Conservation (phyloP, 306 rosid species). For the Pueraria montana region DNA sequence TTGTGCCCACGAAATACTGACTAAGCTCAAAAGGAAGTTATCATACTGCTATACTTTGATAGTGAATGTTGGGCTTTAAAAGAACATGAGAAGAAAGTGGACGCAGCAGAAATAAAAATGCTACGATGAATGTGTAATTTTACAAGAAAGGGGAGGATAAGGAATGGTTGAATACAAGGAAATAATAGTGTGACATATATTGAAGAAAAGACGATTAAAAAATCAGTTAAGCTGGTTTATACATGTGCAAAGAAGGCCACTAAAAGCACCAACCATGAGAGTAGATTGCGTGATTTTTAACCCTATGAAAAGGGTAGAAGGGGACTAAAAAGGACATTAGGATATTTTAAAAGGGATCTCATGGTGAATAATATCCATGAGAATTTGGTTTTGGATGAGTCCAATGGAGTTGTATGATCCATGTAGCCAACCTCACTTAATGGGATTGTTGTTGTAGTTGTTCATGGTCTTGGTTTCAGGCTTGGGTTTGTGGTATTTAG, state of each 20-base stretch:
- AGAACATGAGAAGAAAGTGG: neutral
- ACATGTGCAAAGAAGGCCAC: neutral
- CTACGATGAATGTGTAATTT: neutral
- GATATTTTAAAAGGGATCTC: no score
- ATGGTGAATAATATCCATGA: no score
- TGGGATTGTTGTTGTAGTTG: neutral
- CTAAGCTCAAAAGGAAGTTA: neutral
- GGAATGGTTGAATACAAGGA: neutral
- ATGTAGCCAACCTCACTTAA: neutral
- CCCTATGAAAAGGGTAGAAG: neutral
- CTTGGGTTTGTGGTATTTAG: conserved; percentile 9
- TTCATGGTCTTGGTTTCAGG: neutral
- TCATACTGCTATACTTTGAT: neutral
- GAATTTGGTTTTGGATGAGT: neutral
- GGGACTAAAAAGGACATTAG: neutral
- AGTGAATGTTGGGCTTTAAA: neutral
- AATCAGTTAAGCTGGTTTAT: neutral
- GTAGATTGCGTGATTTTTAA: neutral
- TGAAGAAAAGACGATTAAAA: neutral
- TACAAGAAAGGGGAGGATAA: neutral
- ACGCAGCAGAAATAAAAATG: neutral
- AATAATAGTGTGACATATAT: neutral
- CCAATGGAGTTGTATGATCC: neutral
- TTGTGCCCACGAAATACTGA: neutral
- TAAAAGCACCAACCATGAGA: neutral